A percentile compares a stretch with the other conserved stretches of the same genome.
Evolutionary conservation across 352 stramenopile species (phyloP).

Genomic region (Globisporangium acanthophoron): DNA sequence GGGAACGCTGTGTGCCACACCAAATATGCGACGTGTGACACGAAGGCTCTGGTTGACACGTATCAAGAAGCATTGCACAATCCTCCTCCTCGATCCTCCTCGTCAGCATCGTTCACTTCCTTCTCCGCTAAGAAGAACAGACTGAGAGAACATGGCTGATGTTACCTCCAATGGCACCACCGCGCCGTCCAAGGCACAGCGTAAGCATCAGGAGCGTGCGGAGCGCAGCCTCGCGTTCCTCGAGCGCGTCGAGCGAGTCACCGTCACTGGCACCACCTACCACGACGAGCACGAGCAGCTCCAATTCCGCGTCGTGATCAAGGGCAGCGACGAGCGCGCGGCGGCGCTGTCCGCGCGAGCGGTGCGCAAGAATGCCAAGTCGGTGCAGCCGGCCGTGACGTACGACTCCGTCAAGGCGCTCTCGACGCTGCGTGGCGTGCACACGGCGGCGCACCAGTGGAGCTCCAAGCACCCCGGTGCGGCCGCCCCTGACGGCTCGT

Average conservation of each 20-base stretch:
- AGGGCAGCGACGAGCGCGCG: neutral
- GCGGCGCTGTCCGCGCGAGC: slow-evolving; percentile 4
- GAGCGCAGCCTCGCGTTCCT: slow-evolving; percentile 11
- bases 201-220: slow-evolving; percentile 10
- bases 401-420: slow-evolving; percentile 11
- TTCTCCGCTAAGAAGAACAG: neutral
- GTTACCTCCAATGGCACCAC: neutral
- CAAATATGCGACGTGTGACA: neutral
- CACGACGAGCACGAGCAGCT: slow-evolving; percentile 12
- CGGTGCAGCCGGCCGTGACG: slow-evolving; percentile 1
- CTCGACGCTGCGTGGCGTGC: slow-evolving; percentile 9
- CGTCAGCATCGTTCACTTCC: neutral
- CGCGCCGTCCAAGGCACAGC: slow-evolving; percentile 3
- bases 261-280: slow-evolving; percentile 5
- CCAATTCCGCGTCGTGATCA: slow-evolving; percentile 11
- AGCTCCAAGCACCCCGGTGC: slow-evolving; percentile 4
- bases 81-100: neutral
- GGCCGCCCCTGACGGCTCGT: neutral
- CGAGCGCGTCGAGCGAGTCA: slow-evolving; percentile 6
- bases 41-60: neutral
- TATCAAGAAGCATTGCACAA: neutral
- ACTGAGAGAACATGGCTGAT: neutral
- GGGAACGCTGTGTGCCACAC: neutral
- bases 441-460: slow-evolving; percentile 12
- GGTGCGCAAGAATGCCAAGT: slow-evolving; percentile 8